These are phyloP conservation scores for Vishniacozyma victoriae DNA, from an alignment of 768 basidiomycete species.

Conservation along the genomic window DNA sequence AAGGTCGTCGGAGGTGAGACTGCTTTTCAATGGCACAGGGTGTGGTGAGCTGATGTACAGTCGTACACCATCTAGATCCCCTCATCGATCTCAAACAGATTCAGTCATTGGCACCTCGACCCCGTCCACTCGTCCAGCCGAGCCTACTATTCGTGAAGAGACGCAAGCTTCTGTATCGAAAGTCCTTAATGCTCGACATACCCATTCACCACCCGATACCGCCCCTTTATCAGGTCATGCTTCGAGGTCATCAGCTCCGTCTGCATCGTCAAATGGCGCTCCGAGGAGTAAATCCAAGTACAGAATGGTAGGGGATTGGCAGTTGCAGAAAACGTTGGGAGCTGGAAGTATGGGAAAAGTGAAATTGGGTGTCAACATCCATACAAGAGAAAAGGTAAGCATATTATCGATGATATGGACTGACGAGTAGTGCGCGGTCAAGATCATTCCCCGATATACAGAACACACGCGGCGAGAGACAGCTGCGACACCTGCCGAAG, in stretches of 20 bases:
- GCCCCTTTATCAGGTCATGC: background rate
- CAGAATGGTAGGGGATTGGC: conserved; percentile 83
- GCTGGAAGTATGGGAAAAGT: conserved; percentile 99
- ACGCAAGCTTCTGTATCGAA: conserved; percentile 5
- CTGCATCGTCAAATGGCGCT: background rate
- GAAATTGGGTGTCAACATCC: conserved; percentile 83
- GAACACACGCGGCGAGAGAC: conserved; percentile 53
- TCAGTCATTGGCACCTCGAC: conserved; percentile 8
- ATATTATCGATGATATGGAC: conserved; percentile 3
- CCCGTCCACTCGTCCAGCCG: conserved; percentile 17
- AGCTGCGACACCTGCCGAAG: conserved; percentile 48
- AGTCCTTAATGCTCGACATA: conserved; percentile 9
- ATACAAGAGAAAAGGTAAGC: conserved; percentile 86
- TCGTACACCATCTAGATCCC: conserved; percentile 29
- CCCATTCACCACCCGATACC: background rate
- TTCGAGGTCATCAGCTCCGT: background rate
- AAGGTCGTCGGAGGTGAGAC: conserved; percentile 37
- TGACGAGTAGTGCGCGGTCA: conserved; percentile 76
- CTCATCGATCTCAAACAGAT: conserved; percentile 15
- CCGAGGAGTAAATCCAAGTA: conserved; percentile 18
- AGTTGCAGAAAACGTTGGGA: conserved; percentile 90
- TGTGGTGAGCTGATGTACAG: background rate
- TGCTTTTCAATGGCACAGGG: background rate
- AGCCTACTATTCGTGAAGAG: conserved; percentile 35
- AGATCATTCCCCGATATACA: conserved; percentile 85